Evolutionary conservation across 2,329 filamentous ascomycete genomes (phyloP), one percentile per base, ranked within the genome.

Genomic region (Scytalidium lignicola): DNA sequence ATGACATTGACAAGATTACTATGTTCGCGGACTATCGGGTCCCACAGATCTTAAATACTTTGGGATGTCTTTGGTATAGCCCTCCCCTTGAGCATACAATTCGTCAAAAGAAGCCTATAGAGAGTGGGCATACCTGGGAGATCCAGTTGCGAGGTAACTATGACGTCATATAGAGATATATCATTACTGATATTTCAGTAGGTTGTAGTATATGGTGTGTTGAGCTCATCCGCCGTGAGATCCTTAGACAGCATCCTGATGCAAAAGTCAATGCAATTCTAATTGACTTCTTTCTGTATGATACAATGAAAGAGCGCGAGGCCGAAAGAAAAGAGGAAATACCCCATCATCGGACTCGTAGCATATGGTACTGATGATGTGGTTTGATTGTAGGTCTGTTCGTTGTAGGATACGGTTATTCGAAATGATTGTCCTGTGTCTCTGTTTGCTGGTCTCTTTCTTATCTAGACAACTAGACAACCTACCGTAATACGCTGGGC

Each of bases 1-100:
- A 82, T 50, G 93, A 99, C 64, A 96, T 99, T 59, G 86, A 93
- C 70, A 90, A 90, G 65, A 86, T 99, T 61, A 99, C 93, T 52
- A 97, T 97, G 85, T 99, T 99, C 73, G 91, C 93, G 63, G 93
- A 99, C 71, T 99, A 99, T 65, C 86, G 93, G 41, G 86, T 99
- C 47, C 95, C 95, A 13, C 93, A 99, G 70, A 93, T 96, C 58
- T 78, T 99, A 28, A 83, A 91, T 60, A 82, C 83, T 9, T 74
- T 97, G 41, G 88, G 88, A 17, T 92, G 90, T 50, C 71, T 99
- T 44, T 82, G 80, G 60, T 96, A 93, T 69, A 91, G 88, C 55
- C 93, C 93, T 0, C 78, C 83, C 1, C 72, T 99, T 41, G 83
- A 90, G 45, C 75, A 78, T 28, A 78, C 84, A 15, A 85, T 99